Evolutionary conservation across 2,329 filamentous ascomycete species (phyloP).

Genomic region (Calonectria pseudoreteaudii): DNA sequence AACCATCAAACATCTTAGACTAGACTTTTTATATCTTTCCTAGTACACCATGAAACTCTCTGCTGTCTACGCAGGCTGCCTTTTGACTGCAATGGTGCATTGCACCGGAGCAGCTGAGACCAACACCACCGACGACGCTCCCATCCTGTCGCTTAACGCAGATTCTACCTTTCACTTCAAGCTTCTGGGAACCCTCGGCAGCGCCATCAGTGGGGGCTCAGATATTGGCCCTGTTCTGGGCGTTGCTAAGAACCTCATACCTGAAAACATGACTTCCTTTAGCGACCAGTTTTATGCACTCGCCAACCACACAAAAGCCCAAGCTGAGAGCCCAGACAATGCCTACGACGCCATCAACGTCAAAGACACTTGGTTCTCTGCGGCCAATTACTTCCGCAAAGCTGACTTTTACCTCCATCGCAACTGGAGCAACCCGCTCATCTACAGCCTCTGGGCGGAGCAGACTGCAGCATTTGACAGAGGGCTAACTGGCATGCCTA

Average conservation of each 20-base stretch:
- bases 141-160: conserved; percentile 1
- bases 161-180: not conserved
- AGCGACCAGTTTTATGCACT: conserved; percentile 35
- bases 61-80: not conserved
- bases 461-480: conserved; percentile 53
- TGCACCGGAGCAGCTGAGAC: not conserved
- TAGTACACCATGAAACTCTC: not conserved
- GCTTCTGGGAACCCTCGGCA: not conserved
- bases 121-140: not conserved
- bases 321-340: conserved; percentile 30
- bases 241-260: conserved; percentile 40
- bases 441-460: conserved; percentile 51
- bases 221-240: conserved; percentile 50
- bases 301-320: conserved; percentile 35
- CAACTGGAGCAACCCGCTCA: conserved; percentile 54
- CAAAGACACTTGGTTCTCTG: conserved; percentile 48
- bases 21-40: not conserved
- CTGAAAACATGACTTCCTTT: conserved; percentile 40
- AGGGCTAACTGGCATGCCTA: conserved; percentile 49
- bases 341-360: conserved; percentile 40
- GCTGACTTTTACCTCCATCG: conserved; percentile 56
- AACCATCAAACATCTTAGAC: not conserved
- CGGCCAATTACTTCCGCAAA: conserved; percentile 55
- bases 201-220: conserved; percentile 14
- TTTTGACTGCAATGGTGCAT: not conserved